Evolutionary conservation across 192 early-diverging fungal genomes (phyloP).

Genomic region (Podila clonocystis): DNA sequence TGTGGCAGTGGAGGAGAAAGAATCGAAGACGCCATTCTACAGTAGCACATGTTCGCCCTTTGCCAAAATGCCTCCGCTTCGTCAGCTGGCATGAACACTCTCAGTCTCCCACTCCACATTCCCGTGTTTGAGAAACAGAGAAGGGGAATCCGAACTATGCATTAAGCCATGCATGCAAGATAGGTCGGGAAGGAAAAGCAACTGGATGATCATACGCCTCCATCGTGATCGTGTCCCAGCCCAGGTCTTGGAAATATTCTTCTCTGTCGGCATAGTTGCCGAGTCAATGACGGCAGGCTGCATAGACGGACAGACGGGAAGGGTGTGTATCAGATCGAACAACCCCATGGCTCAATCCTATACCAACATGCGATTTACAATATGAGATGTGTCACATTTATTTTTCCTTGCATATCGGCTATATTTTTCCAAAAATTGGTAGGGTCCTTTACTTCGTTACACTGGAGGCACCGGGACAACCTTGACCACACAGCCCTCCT

Average conservation of each 20-base stretch:
- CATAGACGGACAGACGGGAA: not conserved
- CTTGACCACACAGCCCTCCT: slow-evolving; percentile 45
- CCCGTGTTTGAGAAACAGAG: no score
- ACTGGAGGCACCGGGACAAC: slow-evolving; percentile 45
- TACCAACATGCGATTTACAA: no score
- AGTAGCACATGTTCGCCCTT: not conserved
- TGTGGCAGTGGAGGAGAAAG: not conserved
- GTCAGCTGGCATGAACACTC: no score
- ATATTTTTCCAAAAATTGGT: not conserved
- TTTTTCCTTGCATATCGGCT: no score
- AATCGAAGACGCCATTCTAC: not conserved
- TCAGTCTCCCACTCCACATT: no score
- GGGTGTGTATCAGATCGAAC: no score
- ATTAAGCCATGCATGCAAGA: not conserved
- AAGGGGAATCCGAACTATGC: no score
- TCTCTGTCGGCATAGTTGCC: not conserved
- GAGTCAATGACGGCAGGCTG: not conserved
- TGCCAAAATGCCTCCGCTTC: no score
- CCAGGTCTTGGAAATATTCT: not conserved
- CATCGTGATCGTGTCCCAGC: not conserved
- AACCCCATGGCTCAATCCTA: no score
- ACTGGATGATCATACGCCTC: slow-evolving; percentile 2
- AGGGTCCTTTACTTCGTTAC: not conserved
- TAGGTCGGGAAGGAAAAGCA: not conserved
- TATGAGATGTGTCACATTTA: no score